phyloP scores from a whole-genome alignment of 768 basidiomycete genomes.

The Hygrophoropsis aurantiaca region DNA sequence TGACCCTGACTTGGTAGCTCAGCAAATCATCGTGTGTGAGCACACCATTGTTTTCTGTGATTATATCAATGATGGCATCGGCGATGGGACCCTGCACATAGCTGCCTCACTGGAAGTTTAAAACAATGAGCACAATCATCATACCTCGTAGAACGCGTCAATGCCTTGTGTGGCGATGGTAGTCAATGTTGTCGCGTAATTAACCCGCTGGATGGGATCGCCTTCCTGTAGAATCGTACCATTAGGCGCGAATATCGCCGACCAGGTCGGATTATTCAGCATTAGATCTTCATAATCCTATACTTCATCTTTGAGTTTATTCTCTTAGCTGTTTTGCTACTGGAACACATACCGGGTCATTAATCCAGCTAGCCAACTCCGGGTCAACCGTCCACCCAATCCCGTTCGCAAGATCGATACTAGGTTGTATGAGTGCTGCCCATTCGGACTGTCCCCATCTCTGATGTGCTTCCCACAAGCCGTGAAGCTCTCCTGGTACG shows the following conservation, averaged over 20 bases:
- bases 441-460: constrained; percentile 84
- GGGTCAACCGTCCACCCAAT: constrained; percentile 64
- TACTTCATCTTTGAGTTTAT: constrained; percentile 4
- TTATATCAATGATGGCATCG: constrained; percentile 71
- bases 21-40: constrained; percentile 73
- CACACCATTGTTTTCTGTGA: constrained; percentile 74
- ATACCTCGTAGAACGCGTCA: constrained; percentile 78
- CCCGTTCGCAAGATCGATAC: constrained; percentile 68
- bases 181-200: constrained; percentile 75
- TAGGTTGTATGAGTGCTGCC: constrained; percentile 75
- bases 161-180: constrained; percentile 75
- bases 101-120: constrained; percentile 5
- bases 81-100: constrained; percentile 72
- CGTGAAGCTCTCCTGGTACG: constrained; percentile 88
- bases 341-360: constrained; percentile 41
- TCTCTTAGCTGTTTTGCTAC: background rate
- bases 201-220: constrained; percentile 67
- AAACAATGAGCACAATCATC: constrained; percentile 11
- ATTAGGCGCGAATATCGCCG: constrained; percentile 78
- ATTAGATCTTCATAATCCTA: constrained; percentile 55
- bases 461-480: constrained; percentile 78
- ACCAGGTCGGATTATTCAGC: constrained; percentile 72
- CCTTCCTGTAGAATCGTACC: constrained; percentile 74
- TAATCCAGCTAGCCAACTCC: constrained; percentile 75
- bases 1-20: constrained; percentile 66